Evolutionary conservation across 2,329 filamentous ascomycete species (phyloP).

Genomic region (Botrytis fragariae): DNA sequence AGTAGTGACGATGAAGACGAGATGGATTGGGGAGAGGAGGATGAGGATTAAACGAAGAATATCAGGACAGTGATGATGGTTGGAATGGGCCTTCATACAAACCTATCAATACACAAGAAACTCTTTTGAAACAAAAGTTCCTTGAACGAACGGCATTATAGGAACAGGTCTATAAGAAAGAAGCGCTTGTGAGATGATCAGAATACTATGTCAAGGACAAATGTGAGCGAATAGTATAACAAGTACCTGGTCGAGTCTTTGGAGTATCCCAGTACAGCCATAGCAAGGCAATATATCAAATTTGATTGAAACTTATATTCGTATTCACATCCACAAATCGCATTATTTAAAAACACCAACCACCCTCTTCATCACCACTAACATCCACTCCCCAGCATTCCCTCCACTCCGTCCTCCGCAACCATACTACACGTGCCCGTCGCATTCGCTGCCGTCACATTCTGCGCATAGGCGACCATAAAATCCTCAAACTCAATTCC

Average conservation of each 20-base stretch:
- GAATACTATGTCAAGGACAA: background rate
- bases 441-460: constrained; percentile 28
- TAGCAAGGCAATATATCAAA: background rate
- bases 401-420: constrained; percentile 33
- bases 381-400: constrained; percentile 36
- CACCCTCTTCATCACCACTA: background rate
- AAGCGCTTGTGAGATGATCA: background rate
- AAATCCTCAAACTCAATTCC: constrained; percentile 48
- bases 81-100: background rate
- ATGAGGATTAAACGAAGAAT: background rate
- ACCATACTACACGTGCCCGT: constrained; percentile 37
- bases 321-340: background rate
- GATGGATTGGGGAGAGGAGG: background rate
- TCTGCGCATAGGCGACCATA: constrained; percentile 29
- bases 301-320: background rate
- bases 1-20: background rate
- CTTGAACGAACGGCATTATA: too few species aligned
- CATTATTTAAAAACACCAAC: background rate
- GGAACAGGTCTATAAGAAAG: background rate
- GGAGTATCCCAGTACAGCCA: background rate
- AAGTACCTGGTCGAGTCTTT: background rate
- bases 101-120: background rate
- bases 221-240: background rate
- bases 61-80: background rate
- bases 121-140: background rate